Percentiles rank a stretch among this genome's conserved stretches.
These are phyloP conservation scores for Wickerhamomyces sp. DNA, from an alignment of 1,139 yeast species.

Conservation along the genomic window DNA sequence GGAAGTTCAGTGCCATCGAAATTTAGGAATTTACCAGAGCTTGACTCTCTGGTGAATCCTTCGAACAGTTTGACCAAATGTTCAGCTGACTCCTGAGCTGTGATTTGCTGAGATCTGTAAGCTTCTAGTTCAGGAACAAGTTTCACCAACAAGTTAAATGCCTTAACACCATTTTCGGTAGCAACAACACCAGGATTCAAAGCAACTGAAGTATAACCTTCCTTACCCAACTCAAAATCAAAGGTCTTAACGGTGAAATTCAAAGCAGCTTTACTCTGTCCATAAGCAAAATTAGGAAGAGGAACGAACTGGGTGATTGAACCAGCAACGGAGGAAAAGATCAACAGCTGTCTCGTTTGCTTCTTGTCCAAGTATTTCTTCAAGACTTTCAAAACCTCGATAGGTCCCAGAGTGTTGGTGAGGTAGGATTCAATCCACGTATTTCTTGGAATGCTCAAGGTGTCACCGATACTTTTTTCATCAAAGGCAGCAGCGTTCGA, in stretches of 20 bases:
- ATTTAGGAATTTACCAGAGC: too few relatives aligned
- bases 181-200: constrained; percentile 30
- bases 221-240: constrained; percentile 20
- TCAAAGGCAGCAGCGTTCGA: constrained; percentile 44
- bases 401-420: constrained; percentile 24
- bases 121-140: too few relatives aligned
- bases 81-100: too few relatives aligned
- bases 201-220: constrained; percentile 24
- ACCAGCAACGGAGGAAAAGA: constrained; percentile 24
- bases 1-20: too few relatives aligned
- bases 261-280: constrained; percentile 32
- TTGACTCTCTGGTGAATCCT: too few relatives aligned
- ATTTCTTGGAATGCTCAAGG: neutral
- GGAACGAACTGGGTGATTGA: constrained; percentile 17
- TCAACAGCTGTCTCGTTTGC: constrained; percentile 18
- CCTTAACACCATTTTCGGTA: constrained; percentile 24
- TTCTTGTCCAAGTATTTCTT: constrained; percentile 13
- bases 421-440: constrained; percentile 1
- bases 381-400: constrained; percentile 17
- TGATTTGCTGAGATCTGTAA: too few relatives aligned
- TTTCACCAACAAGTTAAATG: too few relatives aligned
- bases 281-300: constrained; percentile 26
- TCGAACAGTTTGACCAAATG: too few relatives aligned
- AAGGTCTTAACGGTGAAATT: constrained; percentile 24
- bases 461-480: constrained; percentile 13